Percentiles rank a stretch among this genome's conserved stretches.
Evolutionary conservation across 2,329 filamentous ascomycete genomes (phyloP).

Genomic region (Phialocephala subalpina): DNA sequence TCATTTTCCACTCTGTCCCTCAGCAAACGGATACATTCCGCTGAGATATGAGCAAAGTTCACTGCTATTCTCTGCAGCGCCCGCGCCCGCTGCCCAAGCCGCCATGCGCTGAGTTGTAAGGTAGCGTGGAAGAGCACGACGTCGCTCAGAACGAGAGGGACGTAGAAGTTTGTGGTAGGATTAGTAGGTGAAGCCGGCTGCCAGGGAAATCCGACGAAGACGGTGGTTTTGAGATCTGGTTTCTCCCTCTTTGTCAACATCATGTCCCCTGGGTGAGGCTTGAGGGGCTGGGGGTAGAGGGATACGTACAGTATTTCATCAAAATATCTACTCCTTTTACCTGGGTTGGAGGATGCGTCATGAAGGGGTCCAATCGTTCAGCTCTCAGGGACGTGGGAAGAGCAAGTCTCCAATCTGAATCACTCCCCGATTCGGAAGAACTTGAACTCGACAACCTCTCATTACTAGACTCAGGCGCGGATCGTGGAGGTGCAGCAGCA

Average conservation of each 20-base stretch:
- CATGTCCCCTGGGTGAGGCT: background rate
- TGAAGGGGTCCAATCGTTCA: slow-evolving; percentile 27
- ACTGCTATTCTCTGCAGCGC: background rate
- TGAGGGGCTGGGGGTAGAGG: background rate
- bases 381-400: slow-evolving; percentile 12
- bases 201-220: slow-evolving; percentile 31
- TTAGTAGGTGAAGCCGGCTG: slow-evolving; percentile 30
- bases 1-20: slow-evolving; percentile 22
- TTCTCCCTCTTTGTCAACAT: background rate
- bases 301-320: slow-evolving; percentile 27
- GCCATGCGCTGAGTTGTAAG: slow-evolving; percentile 20
- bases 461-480: background rate
- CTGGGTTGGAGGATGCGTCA: slow-evolving; percentile 22
- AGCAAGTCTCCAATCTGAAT: background rate
- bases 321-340: slow-evolving; percentile 25
- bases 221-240: slow-evolving; percentile 26
- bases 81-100: background rate
- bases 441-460: background rate
- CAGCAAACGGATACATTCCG: slow-evolving; percentile 24
- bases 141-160: slow-evolving; percentile 28
- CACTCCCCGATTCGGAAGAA: background rate
- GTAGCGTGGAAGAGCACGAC: slow-evolving; percentile 28
- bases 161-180: slow-evolving; percentile 27
- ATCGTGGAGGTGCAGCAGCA: background rate
- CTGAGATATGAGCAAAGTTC: background rate